Percentiles rank a stretch among this genome's conserved stretches.
Evolutionary conservation across 345 rosid genomes (phyloP).

Genomic region (Xanthoceras sorbifolium): DNA sequence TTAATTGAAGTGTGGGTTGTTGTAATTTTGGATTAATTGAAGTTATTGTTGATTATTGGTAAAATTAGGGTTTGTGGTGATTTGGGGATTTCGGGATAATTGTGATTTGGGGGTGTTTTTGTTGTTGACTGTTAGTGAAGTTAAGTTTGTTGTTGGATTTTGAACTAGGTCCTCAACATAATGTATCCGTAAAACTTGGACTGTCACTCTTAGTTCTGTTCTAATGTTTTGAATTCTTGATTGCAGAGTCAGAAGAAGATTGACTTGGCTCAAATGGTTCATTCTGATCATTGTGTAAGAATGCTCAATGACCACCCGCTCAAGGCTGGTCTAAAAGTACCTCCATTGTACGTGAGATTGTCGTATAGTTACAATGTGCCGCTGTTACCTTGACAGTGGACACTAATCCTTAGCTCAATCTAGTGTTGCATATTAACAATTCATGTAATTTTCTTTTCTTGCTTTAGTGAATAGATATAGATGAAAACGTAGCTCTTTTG

Average conservation of each 20-base stretch:
- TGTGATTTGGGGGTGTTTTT: no score
- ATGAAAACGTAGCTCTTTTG: background rate
- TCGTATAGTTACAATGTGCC: background rate
- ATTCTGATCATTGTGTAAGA: background rate
- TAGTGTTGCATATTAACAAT: background rate
- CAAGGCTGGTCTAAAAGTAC: slow-evolving; percentile 6
- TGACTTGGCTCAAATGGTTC: slow-evolving; percentile 12
- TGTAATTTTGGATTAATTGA: no score
- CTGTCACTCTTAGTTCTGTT: background rate
- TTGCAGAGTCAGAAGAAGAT: slow-evolving; percentile 60
- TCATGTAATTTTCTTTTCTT: background rate
- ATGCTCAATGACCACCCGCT: background rate
- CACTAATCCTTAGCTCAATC: background rate
- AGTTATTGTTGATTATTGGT: no score
- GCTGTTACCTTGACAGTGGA: background rate
- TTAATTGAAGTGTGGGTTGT: no score
- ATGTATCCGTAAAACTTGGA: background rate
- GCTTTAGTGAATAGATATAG: background rate
- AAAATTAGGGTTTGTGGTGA: no score
- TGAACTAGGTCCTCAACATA: no score
- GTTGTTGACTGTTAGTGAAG: no score
- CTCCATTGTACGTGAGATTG: background rate
- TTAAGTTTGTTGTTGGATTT: no score
- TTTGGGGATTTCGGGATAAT: no score
- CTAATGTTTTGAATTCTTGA: slow-evolving; percentile 14